These are phyloP conservation scores for Macadamia integrifolia DNA, from an alignment of 164 flowering plant species.

Conservation along the genomic window DNA sequence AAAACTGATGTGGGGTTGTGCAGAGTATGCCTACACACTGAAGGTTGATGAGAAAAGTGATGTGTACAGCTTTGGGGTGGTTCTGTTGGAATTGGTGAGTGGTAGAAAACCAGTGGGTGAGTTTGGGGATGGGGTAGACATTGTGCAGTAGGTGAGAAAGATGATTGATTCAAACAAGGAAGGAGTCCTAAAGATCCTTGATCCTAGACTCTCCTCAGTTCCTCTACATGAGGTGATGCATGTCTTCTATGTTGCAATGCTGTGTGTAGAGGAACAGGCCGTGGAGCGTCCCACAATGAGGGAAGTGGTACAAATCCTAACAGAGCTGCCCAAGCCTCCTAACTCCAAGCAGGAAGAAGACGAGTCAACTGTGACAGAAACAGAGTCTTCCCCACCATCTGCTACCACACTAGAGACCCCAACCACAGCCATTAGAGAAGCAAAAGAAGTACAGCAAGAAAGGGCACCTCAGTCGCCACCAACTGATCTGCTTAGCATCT, in stretches of 20 bases:
- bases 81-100: slow-evolving; percentile 72
- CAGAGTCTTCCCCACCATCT: slow-evolving; percentile 34
- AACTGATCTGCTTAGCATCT: slow-evolving; percentile 88
- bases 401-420: slow-evolving; percentile 28
- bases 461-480: slow-evolving; percentile 46
- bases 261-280: slow-evolving; percentile 94
- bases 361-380: slow-evolving; percentile 16
- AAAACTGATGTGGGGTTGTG: neutral
- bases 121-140: slow-evolving; percentile 98
- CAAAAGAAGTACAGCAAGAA: slow-evolving; percentile 33
- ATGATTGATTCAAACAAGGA: slow-evolving; percentile 88
- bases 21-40: slow-evolving; percentile 94
- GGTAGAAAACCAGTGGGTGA: slow-evolving; percentile 96
- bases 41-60: slow-evolving; percentile 98
- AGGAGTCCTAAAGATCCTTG: slow-evolving; percentile 70
- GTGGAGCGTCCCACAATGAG: slow-evolving; percentile 97
- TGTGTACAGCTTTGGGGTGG: slow-evolving; percentile 95
- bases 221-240: slow-evolving; percentile 92
- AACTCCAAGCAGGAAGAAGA: slow-evolving; percentile 35
- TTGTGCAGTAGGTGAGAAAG: slow-evolving; percentile 93
- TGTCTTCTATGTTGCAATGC: slow-evolving; percentile 93
- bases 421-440: slow-evolving; percentile 16
- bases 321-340: slow-evolving; percentile 66
- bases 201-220: slow-evolving; percentile 70
- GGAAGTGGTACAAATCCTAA: slow-evolving; percentile 90